These are phyloP conservation scores for Odontarrhena argentea DNA, from an alignment of 345 rosid genomes.

Conservation along the genomic window DNA sequence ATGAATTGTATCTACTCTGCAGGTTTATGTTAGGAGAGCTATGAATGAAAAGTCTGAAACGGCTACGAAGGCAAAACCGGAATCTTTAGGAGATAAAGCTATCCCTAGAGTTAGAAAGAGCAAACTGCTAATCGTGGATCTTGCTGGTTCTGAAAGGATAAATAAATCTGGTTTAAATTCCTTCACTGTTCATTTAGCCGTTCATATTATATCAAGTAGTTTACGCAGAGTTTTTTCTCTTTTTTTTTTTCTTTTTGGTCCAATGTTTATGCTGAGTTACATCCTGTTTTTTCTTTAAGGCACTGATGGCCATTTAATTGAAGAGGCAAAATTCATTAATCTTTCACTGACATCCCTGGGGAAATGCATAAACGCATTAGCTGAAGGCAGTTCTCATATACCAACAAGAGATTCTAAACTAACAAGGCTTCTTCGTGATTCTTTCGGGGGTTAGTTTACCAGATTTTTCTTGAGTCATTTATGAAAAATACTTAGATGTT, in stretches of 20 bases:
- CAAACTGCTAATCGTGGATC: slow-evolving; percentile 93
- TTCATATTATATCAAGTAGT: slow-evolving; percentile 11
- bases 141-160: slow-evolving; percentile 95
- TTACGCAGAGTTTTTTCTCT: not conserved
- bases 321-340: slow-evolving; percentile 94
- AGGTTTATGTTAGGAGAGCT: slow-evolving; percentile 74
- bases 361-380: slow-evolving; percentile 94
- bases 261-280: not conserved
- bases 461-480: slow-evolving; percentile 1
- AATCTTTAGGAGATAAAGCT: slow-evolving; percentile 47
- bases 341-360: slow-evolving; percentile 92
- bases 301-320: slow-evolving; percentile 82
- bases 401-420: slow-evolving; percentile 94
- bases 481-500: not conserved
- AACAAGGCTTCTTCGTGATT: slow-evolving; percentile 94
- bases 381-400: slow-evolving; percentile 89
- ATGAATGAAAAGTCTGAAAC: slow-evolving; percentile 49
- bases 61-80: slow-evolving; percentile 40
- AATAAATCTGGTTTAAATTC: slow-evolving; percentile 78
- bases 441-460: slow-evolving; percentile 75
- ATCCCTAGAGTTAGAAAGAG: slow-evolving; percentile 74
- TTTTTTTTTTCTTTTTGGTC: too few relatives aligned
- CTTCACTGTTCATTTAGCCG: slow-evolving; percentile 13
- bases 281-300: slow-evolving; percentile 52
- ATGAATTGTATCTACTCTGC: slow-evolving; percentile 29